These are phyloP conservation scores for Yarrowia yakushimensis DNA, from an alignment of 805 yeast species.

Conservation along the genomic window DNA sequence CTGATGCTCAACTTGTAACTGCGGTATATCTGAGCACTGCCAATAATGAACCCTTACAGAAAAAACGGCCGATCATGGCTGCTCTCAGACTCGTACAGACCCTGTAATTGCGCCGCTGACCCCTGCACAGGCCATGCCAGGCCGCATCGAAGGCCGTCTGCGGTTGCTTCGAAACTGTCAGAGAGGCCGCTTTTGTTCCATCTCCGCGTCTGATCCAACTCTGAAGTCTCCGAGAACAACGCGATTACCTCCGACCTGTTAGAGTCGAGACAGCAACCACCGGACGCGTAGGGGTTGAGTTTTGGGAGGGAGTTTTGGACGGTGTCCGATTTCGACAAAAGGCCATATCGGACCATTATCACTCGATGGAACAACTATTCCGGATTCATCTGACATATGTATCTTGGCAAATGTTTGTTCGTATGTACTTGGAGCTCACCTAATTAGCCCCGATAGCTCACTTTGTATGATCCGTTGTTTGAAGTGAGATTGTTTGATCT, in stretches of 20 bases:
- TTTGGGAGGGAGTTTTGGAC: not conserved
- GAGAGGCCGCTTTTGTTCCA: not conserved
- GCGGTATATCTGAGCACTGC: too few relatives aligned
- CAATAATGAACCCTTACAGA: slow-evolving; percentile 3
- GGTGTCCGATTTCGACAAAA: too few relatives aligned
- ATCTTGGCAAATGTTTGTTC: not conserved
- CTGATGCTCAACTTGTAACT: too few relatives aligned
- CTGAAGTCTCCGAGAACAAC: not conserved
- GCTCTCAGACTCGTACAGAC: not conserved
- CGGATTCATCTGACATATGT: not conserved
- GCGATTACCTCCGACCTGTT: not conserved
- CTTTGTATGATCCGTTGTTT: not conserved
- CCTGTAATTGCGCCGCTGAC: not conserved
- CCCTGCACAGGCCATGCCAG: slow-evolving; percentile 14
- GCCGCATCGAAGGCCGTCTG: not conserved
- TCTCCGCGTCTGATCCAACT: not conserved
- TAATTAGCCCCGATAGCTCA: not conserved
- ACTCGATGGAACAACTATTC: not conserved
- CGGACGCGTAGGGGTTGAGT: not conserved
- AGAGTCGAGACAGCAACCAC: slow-evolving; percentile 6
- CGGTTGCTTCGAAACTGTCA: not conserved
- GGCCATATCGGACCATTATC: not conserved
- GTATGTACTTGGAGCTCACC: not conserved
- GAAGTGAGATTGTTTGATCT: too few relatives aligned
- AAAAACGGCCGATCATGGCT: not conserved